Evolutionary conservation across 169 alveolate genomes (phyloP).

Genomic region (Plasmodium coatneyi): DNA sequence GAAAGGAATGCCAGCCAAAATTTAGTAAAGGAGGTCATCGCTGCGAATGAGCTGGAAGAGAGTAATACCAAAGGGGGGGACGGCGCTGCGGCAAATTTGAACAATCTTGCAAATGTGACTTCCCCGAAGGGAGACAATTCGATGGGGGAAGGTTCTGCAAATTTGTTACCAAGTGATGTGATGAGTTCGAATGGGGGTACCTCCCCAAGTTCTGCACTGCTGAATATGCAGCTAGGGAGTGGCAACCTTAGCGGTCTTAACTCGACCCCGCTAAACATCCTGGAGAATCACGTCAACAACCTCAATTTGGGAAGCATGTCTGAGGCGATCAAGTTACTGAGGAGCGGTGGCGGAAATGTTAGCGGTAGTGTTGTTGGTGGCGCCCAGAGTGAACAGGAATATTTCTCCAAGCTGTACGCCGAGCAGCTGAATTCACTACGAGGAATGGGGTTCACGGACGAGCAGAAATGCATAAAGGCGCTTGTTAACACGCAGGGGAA

Average conservation of each 20-base stretch:
- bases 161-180: neutral
- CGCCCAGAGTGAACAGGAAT: neutral
- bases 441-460: constrained; percentile 87
- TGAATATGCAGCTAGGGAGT: neutral
- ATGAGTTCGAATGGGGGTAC: neutral
- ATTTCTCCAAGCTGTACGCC: constrained; percentile 7
- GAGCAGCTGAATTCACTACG: constrained; percentile 83
- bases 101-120: neutral
- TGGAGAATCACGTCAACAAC: constrained; percentile 3
- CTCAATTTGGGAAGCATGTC: neutral
- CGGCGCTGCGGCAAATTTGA: neutral
- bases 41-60: neutral
- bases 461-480: constrained; percentile 85
- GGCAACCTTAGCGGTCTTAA: neutral
- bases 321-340: constrained; percentile 1
- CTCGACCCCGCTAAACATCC: neutral
- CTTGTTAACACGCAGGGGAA: constrained; percentile 88
- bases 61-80: neutral
- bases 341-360: neutral
- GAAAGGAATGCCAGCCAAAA: neutral
- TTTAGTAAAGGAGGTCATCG: neutral
- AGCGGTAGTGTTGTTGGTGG: neutral
- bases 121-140: neutral
- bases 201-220: neutral
- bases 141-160: neutral